phyloP scores from a whole-genome alignment of 2,329 filamentous ascomycete species.

The Fusarium sulawesiense region DNA sequence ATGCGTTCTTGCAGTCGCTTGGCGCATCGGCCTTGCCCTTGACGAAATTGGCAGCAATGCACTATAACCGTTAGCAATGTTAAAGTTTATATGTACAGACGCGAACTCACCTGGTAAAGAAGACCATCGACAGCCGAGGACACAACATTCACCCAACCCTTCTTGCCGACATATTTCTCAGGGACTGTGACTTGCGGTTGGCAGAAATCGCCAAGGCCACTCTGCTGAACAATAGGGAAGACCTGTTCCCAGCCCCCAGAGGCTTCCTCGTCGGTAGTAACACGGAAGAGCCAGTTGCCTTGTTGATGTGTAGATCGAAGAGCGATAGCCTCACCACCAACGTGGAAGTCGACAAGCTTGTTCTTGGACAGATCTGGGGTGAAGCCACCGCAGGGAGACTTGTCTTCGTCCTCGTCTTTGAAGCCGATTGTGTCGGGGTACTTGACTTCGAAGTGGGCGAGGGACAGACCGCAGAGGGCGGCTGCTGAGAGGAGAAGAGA shows the following conservation, averaged over 20 bases:
- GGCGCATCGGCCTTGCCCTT: conserved; percentile 50
- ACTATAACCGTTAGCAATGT: conserved; percentile 52
- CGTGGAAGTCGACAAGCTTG: conserved; percentile 67
- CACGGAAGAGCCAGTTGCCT: conserved; percentile 68
- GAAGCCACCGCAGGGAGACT: conserved; percentile 67
- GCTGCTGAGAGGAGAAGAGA: conserved; percentile 51
- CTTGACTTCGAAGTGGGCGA: conserved; percentile 66
- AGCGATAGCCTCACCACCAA: conserved; percentile 65
- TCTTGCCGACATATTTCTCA: conserved; percentile 62
- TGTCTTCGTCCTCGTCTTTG: conserved; percentile 58
- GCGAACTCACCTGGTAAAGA: conserved; percentile 64
- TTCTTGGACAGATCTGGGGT: conserved; percentile 57
- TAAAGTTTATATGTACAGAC: neutral
- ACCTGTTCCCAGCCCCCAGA: conserved; percentile 65
- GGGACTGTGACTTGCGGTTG: conserved; percentile 61
- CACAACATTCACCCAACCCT: conserved; percentile 65
- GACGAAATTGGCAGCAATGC: conserved; percentile 67
- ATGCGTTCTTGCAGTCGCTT: conserved; percentile 52
- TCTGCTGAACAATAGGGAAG: conserved; percentile 65
- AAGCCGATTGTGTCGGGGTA: conserved; percentile 61
- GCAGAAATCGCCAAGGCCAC: conserved; percentile 66
- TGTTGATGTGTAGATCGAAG: conserved; percentile 62
- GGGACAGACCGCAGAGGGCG: conserved; percentile 54
- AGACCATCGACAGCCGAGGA: conserved; percentile 65
- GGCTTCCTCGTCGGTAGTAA: conserved; percentile 62